Conservation (phyloP, 805 yeast genomes). For the Cephaloascus fragrans region DNA sequence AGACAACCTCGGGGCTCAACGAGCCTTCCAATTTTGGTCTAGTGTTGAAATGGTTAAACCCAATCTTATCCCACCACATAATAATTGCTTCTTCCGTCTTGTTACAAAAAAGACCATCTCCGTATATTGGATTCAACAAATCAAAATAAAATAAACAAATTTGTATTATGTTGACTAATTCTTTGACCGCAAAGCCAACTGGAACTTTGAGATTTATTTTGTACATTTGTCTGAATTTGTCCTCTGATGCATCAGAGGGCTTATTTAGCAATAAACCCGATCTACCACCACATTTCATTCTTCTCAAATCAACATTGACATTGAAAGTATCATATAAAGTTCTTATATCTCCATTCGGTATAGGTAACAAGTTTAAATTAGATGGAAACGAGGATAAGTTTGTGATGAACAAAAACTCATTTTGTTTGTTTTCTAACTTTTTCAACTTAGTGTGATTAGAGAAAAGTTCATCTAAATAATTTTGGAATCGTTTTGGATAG, state of each 20-base stretch:
- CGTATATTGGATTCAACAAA: slow-evolving; percentile 53
- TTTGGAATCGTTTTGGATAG: slow-evolving; percentile 45
- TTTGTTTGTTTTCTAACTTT: slow-evolving; percentile 25
- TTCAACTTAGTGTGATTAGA: slow-evolving; percentile 65
- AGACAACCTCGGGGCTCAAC: slow-evolving; percentile 57
- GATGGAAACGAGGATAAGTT: slow-evolving; percentile 78
- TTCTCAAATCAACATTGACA: slow-evolving; percentile 67
- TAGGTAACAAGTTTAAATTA: slow-evolving; percentile 57
- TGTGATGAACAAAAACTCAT: slow-evolving; percentile 66
- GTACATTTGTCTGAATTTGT: slow-evolving; percentile 72
- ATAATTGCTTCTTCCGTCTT: slow-evolving; percentile 62
- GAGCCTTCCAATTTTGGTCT: slow-evolving; percentile 41
- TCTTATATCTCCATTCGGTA: slow-evolving; percentile 49
- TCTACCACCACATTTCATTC: slow-evolving; percentile 78
- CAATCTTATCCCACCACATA: slow-evolving; percentile 79
- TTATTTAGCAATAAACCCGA: slow-evolving; percentile 62
- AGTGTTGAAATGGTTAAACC: slow-evolving; percentile 31
- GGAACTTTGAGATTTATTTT: slow-evolving; percentile 41
- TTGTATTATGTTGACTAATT: slow-evolving; percentile 67
- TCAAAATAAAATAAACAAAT: slow-evolving; percentile 71
- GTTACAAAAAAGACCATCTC: slow-evolving; percentile 81
- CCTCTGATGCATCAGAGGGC: slow-evolving; percentile 70
- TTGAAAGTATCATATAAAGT: slow-evolving; percentile 48
- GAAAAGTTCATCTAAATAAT: slow-evolving; percentile 56
- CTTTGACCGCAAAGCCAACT: slow-evolving; percentile 57